phyloP scores from a whole-genome alignment of 2,329 filamentous ascomycete genomes.

The Akanthomyces lecanii region DNA sequence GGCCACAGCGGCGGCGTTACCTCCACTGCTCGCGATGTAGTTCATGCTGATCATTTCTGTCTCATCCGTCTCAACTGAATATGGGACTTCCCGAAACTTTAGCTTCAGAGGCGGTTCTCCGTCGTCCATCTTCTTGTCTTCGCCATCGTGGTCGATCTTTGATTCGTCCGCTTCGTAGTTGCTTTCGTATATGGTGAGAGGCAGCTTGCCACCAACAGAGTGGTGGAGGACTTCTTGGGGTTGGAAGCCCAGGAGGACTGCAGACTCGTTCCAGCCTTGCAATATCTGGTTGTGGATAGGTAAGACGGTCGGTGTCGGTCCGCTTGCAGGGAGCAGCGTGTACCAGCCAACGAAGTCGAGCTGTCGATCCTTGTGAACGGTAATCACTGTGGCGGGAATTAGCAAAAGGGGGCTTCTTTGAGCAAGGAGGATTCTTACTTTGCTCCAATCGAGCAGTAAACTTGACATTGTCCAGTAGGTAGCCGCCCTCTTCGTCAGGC shows the following conservation, averaged over 20 bases:
- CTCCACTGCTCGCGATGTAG: conserved; percentile 80
- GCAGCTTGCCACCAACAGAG: conserved; percentile 72
- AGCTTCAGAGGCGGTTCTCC: conserved; percentile 53
- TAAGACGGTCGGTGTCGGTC: conserved; percentile 65
- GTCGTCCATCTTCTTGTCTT: conserved; percentile 71
- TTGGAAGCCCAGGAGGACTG: conserved; percentile 86
- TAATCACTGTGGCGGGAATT: conserved; percentile 60
- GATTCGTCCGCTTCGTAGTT: conserved; percentile 67
- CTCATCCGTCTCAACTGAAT: conserved; percentile 87
- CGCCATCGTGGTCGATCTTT: conserved; percentile 44
- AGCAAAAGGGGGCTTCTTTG: neutral
- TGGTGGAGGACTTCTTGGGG: conserved; percentile 53
- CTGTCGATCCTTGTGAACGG: conserved; percentile 77
- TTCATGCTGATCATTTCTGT: conserved; percentile 98
- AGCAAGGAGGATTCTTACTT: conserved; percentile 52
- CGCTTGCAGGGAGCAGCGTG: conserved; percentile 67
- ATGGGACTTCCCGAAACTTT: conserved; percentile 78
- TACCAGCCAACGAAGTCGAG: conserved; percentile 93
- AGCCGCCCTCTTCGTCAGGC: conserved; percentile 47
- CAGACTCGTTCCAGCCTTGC: conserved; percentile 72
- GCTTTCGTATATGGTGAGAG: conserved; percentile 87
- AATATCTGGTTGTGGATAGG: conserved; percentile 76
- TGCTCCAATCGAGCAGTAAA: conserved; percentile 77
- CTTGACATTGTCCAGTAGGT: conserved; percentile 63
- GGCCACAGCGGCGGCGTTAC: conserved; percentile 65